A percentile compares a stretch with the other conserved stretches of the same genome.
phyloP scores from a whole-genome alignment of 441 rosid species.

The Capsella rubella region DNA sequence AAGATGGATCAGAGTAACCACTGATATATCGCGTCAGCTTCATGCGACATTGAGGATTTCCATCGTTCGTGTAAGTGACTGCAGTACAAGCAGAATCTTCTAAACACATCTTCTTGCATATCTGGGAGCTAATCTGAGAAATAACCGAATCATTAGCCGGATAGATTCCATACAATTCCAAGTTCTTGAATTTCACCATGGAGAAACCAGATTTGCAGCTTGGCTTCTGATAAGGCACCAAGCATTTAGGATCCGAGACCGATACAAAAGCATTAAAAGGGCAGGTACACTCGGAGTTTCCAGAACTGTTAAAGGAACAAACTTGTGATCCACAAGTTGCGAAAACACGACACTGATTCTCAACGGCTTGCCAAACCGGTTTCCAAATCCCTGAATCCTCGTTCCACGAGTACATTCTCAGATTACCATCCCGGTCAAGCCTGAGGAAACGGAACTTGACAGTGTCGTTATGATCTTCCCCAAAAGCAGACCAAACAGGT shows the following conservation, averaged over 20 bases:
- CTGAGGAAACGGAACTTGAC: constrained; percentile 69
- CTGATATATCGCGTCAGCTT: constrained; percentile 61
- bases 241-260: constrained; percentile 51
- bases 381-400: constrained; percentile 61
- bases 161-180: constrained; percentile 66
- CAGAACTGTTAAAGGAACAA: constrained; percentile 61
- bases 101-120: constrained; percentile 62
- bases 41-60: constrained; percentile 57
- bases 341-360: constrained; percentile 81
- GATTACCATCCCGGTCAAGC: constrained; percentile 79
- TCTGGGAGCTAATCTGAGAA: constrained; percentile 50
- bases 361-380: constrained; percentile 91
- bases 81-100: constrained; percentile 59
- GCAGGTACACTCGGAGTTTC: constrained; percentile 59
- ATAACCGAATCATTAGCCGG: constrained; percentile 58
- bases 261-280: constrained; percentile 48
- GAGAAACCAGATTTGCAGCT: constrained; percentile 49
- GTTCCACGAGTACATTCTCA: constrained; percentile 79
- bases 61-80: constrained; percentile 66
- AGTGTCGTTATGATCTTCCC: constrained; percentile 72
- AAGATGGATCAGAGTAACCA: constrained; percentile 69
- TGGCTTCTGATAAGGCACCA: constrained; percentile 53
- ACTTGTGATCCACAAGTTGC: constrained; percentile 77
- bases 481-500: constrained; percentile 67
- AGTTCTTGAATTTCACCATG: constrained; percentile 58